Conservation (phyloP, 495 filamentous ascomycete genomes). For the Sordaria brevicollis region DNA sequence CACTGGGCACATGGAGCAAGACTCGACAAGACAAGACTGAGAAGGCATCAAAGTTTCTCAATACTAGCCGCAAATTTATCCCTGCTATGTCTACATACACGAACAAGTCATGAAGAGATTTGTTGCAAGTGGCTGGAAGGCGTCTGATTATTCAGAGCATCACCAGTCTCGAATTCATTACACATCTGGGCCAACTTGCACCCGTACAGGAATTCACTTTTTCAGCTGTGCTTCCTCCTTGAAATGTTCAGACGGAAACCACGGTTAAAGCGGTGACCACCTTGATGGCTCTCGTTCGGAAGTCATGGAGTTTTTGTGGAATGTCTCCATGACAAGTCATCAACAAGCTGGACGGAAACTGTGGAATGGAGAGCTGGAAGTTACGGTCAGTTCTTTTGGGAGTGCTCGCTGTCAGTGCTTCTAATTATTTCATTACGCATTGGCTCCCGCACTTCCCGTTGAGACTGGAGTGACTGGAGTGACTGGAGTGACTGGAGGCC, state of each 20-base stretch:
- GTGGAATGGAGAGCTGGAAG: background rate
- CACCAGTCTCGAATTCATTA: background rate
- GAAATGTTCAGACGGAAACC: background rate
- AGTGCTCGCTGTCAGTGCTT: background rate
- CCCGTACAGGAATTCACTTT: background rate
- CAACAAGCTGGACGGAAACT: background rate
- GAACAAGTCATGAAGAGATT: background rate
- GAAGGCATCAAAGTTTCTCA: background rate
- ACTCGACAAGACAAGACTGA: background rate
- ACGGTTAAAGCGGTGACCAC: background rate
- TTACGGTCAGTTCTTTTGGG: background rate
- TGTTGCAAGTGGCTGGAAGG: background rate
- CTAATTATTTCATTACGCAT: background rate
- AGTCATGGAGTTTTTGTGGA: background rate
- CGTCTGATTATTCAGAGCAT: background rate
- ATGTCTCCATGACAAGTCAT: background rate
- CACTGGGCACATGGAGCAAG: background rate
- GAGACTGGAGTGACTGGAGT: no score
- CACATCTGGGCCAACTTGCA: background rate
- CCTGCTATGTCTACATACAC: background rate
- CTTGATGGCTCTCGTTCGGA: background rate
- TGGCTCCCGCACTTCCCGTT: background rate
- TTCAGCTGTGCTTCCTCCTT: background rate
- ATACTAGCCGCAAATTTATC: background rate
- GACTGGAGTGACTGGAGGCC: no score